Evolutionary conservation across 257 asterid genomes (phyloP).

Genomic region (Salvia hispanica): DNA sequence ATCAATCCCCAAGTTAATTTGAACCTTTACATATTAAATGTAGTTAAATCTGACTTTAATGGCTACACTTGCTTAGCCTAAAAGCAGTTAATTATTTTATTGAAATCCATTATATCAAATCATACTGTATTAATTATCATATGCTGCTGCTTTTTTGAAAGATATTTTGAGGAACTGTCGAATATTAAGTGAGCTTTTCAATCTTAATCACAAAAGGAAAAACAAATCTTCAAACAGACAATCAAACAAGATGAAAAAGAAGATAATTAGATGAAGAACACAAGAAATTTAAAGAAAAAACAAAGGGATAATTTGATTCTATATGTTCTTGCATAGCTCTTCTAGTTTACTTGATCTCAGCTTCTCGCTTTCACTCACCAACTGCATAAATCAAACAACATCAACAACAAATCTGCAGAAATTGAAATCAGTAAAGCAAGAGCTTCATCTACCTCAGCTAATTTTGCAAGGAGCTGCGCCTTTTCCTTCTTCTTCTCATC

Average conservation of each 20-base stretch:
- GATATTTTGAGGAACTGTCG: background rate
- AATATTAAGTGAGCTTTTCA: background rate
- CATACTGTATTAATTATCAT: background rate
- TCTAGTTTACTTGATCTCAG: conserved; percentile 60
- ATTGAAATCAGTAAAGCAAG: no score
- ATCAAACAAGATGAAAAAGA: conserved; percentile 14
- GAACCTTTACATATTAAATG: no score
- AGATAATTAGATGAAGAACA: background rate
- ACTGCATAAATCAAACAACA: conserved; percentile 32
- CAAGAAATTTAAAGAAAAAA: background rate
- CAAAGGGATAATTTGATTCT: conserved; percentile 20
- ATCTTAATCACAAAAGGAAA: background rate
- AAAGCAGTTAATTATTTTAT: no score
- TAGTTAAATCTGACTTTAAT: background rate
- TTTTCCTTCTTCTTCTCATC: conserved; percentile 58
- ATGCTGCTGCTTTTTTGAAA: conserved; percentile 26
- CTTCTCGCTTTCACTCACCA: conserved; percentile 63
- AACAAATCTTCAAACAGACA: background rate
- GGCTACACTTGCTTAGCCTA: no score
- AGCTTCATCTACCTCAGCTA: conserved; percentile 45
- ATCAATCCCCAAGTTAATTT: no score
- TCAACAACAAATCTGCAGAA: background rate
- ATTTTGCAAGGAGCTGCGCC: conserved; percentile 51
- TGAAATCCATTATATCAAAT: no score
- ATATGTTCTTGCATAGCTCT: conserved; percentile 65